These are phyloP conservation scores for Dittrichia graveolens DNA, from an alignment of 129 eudicot species.

Conservation along the genomic window DNA sequence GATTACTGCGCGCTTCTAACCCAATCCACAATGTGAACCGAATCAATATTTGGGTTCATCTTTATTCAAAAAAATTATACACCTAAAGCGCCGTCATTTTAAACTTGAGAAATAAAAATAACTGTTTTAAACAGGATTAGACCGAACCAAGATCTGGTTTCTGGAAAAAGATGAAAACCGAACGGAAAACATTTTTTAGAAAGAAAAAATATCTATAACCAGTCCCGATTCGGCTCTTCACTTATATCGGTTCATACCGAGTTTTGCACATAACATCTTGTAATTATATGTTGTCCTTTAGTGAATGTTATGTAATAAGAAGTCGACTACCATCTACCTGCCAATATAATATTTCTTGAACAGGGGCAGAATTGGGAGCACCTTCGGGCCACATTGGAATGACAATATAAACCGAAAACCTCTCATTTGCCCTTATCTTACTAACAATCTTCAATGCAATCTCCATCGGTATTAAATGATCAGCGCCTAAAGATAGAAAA, in stretches of 20 bases:
- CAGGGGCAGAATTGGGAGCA: conserved; percentile 66
- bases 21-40: too few relatives aligned
- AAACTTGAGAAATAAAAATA: too few relatives aligned
- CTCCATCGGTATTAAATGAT: conserved; percentile 91
- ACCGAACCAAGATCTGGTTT: background rate
- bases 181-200: background rate
- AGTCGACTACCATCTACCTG: conserved; percentile 54
- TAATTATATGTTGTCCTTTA: background rate
- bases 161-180: background rate
- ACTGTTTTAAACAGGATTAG: too few relatives aligned
- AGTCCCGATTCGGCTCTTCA: background rate
- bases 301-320: conserved; percentile 1
- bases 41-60: too few relatives aligned
- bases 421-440: conserved; percentile 77
- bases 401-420: conserved; percentile 80
- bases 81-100: too few relatives aligned
- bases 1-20: too few relatives aligned
- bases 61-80: too few relatives aligned
- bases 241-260: background rate
- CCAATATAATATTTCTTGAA: conserved; percentile 90
- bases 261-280: background rate
- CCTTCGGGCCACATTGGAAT: conserved; percentile 99
- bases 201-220: background rate
- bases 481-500: conserved; percentile 63
- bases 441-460: conserved; percentile 81